Percentiles rank a stretch among this genome's conserved stretches.
These are phyloP conservation scores for Tulasnella sp. DNA, from an alignment of 768 basidiomycete species.

Conservation along the genomic window DNA sequence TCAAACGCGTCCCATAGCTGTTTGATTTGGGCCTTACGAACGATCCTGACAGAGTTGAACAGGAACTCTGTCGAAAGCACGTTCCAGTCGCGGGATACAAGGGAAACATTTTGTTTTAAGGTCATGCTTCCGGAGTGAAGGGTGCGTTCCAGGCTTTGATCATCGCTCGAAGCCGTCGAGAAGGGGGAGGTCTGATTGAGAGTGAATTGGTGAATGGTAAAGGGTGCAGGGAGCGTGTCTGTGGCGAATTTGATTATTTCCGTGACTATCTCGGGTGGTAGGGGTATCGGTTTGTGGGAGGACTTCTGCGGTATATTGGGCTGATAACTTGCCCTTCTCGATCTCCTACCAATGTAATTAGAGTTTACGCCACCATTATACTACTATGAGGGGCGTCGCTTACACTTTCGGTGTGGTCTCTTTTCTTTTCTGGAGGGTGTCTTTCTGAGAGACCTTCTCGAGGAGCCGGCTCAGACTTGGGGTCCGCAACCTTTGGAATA, in stretches of 20 bases:
- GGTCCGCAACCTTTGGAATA: not conserved
- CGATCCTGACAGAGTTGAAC: constrained; percentile 8
- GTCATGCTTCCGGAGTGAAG: not conserved
- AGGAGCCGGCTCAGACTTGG: not conserved
- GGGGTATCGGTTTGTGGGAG: not conserved
- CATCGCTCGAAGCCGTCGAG: not conserved
- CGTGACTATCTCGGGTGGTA: not conserved
- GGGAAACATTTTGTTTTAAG: not conserved
- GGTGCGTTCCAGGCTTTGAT: not conserved
- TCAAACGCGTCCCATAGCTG: constrained; percentile 9
- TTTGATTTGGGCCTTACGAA: not conserved
- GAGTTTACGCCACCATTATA: not conserved
- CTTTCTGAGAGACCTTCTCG: not conserved
- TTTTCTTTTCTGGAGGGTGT: not conserved
- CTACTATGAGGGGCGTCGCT: not conserved
- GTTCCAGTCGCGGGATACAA: not conserved
- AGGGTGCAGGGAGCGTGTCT: not conserved
- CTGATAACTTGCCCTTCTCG: not conserved
- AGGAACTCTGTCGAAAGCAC: not conserved
- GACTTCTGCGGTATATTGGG: not conserved
- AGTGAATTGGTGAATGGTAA: not conserved
- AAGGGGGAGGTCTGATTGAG: not conserved
- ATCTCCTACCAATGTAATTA: not conserved
- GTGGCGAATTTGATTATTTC: constrained; percentile 3
- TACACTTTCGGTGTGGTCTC: not conserved